Evolutionary conservation across 1,284 basidiomycete species (phyloP), one percentile per base, ranked within the genome.

Genomic region (Pulchroboletus neoregius): DNA sequence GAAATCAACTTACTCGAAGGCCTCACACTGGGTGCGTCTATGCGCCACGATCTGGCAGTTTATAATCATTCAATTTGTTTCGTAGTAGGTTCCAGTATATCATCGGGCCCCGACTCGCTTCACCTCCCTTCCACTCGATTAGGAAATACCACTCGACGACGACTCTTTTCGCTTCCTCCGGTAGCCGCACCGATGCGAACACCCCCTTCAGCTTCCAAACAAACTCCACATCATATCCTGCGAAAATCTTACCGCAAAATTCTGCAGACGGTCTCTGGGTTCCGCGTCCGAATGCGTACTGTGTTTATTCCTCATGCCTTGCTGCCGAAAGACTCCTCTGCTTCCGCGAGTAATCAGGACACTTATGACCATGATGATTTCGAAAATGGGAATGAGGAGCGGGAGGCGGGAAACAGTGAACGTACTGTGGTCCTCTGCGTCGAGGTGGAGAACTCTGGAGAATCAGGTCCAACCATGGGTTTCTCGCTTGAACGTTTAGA

Each of bases 231-330:
- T 36, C 75, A 84, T 2, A 86, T 87, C 0, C 68, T 94, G 10
- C 82, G 88, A 39, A 92, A 91, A 65, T 89, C 89, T 2, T 93
- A 82, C 66, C 78, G 91, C n/a, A 84, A 87, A 55, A 83, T 86
- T 1, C 66, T 94, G 12, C 72, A 73, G 36, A 84, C 87, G 0
- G 82, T 84, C 4, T 87, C 87, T 12, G 91, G 90, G 2, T 86
- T 94, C 63, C 77, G 82, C 20, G 87, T 94, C 15, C 81, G 91
- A 27, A 93, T 94, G 90, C 79, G 90, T 16, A 92, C 90, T 0
- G 82, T 91, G 6, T 90, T 92, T 56, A 80, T 93, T 2, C 91
- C 91, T 0, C 84, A 90, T 56, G 78, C 92, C 15, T 71, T 83
- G 45, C 69, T 83, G 5, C 76, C 79, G 11, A 60, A 58, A 22